Evolutionary conservation across 2,329 filamentous ascomycete species (phyloP), one percentile per base, ranked within the genome.

Genomic region (Fusarium newnesense): DNA sequence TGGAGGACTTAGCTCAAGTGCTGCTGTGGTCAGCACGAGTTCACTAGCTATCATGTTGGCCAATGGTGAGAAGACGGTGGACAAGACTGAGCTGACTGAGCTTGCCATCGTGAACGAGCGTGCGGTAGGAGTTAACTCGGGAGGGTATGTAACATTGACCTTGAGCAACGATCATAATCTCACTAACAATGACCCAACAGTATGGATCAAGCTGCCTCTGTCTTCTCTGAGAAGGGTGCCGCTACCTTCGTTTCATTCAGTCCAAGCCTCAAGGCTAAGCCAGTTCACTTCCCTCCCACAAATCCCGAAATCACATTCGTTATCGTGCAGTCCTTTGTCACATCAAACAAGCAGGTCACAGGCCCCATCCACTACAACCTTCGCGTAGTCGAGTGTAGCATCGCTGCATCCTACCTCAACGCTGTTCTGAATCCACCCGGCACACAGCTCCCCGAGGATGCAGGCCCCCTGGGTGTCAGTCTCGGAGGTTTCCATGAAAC

Each of bases 141-240:
- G 96, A 82, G 96, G 94, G 93, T 94, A 84, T 85, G 90, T 43
- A 13, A 64, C 52, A 37, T 70, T 56, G 28, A 52, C 19, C 10
- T 39, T 18, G 15, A 37, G 16, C 30, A 30, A 42, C 56, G 9
- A 26, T 2, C 40, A 32, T 4, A 9, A 49, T 37, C 12, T 28
- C 7, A 18, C 60, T 61, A 62, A 67, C 79, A 81, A 72, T 36
- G 34, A 2, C 47, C 64, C 34, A 44, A 69, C 70, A 94, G 95
- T 63, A 98, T 99, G 96, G 96, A 99, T 80, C 96, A 99, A 84
- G 92, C 95, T 19, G 96, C 96, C 39, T 98, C 96, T 0, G 96
- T 99, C 72, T 96, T 99, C 83, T 96, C 95, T 1, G 88, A 94
- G 77, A 91, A 92, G 74, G 95, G 94, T 57, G 94, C 93, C 43